phyloP scores from a whole-genome alignment of 2,329 filamentous ascomycete genomes.

The Triangularia verruculosa region DNA sequence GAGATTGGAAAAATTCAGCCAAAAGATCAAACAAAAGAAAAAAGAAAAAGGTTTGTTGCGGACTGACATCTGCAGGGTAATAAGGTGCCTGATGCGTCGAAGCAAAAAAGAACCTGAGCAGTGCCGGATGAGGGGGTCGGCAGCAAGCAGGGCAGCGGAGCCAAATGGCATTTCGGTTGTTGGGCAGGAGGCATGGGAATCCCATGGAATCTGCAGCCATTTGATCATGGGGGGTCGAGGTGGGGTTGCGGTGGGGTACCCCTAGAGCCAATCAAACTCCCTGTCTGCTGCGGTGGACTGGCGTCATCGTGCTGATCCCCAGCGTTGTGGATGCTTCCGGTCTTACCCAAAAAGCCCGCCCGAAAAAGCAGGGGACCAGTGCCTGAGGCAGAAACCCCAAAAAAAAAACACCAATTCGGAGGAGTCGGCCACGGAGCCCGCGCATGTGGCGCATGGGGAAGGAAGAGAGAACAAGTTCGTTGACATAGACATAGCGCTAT shows the following conservation, averaged over 20 bases:
- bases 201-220: neutral
- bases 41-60: neutral
- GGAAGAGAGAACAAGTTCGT: neutral
- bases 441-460: neutral
- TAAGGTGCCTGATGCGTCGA: neutral
- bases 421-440: neutral
- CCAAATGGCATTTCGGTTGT: neutral
- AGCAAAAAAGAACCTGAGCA: neutral
- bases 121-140: neutral
- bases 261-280: neutral
- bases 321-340: neutral
- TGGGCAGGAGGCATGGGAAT: neutral
- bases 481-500: neutral
- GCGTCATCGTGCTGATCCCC: neutral
- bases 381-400: neutral
- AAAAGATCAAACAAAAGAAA: neutral
- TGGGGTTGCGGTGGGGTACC: neutral
- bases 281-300: neutral
- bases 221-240: neutral
- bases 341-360: neutral
- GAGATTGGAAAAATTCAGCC: neutral
- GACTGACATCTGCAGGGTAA: constrained; percentile 2
- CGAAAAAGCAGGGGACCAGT: neutral
- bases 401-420: neutral
- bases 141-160: neutral